A percentile compares a stretch with the other conserved stretches of the same genome.
Evolutionary conservation across 1,284 basidiomycete genomes (phyloP).

Genomic region (Naganishia cerealis): DNA sequence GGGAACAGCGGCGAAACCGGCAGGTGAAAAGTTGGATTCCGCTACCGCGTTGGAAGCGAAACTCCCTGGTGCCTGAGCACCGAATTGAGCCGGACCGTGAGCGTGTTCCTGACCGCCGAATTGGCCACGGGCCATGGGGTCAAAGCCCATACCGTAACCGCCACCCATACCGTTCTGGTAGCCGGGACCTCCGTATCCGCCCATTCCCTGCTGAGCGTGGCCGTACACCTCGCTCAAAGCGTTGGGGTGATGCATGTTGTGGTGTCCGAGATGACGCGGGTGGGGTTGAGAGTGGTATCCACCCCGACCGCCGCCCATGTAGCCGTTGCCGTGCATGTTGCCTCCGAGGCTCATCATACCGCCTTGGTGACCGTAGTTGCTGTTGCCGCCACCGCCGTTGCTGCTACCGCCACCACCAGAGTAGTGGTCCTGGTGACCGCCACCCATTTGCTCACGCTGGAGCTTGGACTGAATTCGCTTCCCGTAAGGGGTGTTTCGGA

Average conservation of each 20-base stretch:
- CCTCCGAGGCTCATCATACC: constrained; percentile 34
- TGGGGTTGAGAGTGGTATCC: constrained; percentile 41
- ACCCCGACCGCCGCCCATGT: constrained; percentile 36
- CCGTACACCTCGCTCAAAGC: constrained; percentile 55
- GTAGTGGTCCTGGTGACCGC: constrained; percentile 53
- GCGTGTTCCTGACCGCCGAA: constrained; percentile 15
- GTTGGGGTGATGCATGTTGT: constrained; percentile 54
- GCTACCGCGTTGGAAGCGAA: constrained; percentile 9
- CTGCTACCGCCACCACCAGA: constrained; percentile 54
- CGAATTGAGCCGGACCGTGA: constrained; percentile 14
- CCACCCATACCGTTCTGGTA: constrained; percentile 34
- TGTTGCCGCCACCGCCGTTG: constrained; percentile 44
- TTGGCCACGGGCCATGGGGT: constrained; percentile 30
- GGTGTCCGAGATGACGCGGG: constrained; percentile 50
- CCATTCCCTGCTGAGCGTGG: constrained; percentile 28
- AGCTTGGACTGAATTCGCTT: constrained; percentile 97
- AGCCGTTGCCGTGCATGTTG: constrained; percentile 34
- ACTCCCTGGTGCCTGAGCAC: constrained; percentile 10
- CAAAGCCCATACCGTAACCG: constrained; percentile 30
- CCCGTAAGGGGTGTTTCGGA: constrained; percentile 94
- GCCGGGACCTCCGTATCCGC: constrained; percentile 30
- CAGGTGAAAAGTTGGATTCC: constrained; percentile 23
- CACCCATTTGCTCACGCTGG: constrained; percentile 81
- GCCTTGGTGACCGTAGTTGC: constrained; percentile 55
- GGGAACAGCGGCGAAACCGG: constrained; percentile 23